Evolutionary conservation across 1,139 yeast genomes (phyloP), one percentile per base, ranked within the genome.

Genomic region (Yamadazyma aaseri): DNA sequence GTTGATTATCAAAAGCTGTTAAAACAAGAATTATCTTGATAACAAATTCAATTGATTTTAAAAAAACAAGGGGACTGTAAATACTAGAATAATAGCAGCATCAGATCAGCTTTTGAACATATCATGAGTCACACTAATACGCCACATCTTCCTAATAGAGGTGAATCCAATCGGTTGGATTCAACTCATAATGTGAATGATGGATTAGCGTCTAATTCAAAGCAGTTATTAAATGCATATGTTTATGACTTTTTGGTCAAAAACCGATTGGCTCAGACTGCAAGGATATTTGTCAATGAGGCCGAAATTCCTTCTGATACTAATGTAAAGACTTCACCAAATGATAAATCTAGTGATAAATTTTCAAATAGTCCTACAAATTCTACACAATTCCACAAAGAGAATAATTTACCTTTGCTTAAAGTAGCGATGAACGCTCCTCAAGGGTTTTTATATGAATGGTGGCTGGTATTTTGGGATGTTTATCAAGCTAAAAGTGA

Each of bases 401-500:
- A 60, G 36, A 55, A 65, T 40, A 73, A 71, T 35, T 56, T 78
- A 17, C 79, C 83, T 1, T 63, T 64, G 17, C 57, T 76, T 38
- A 63, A 65, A 34, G 70, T 77, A 49, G 69, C 79, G 17, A 75
- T 77, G 76, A 87, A 87, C 53, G 81, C 95, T 4, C 94, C 95
- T 0, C 90, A 83, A 49, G 94, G 96, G 7, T 89, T 86, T 51
- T 63, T 89, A 29, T 81, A 76, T 49, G 97, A 89, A 55, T 90
- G 97, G 97, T 90, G 97, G 97, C 89, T 81, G 63, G 80, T 89
- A 20, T 90, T 89, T 55, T 90, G 97, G 96, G 97, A 90, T 56
- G 81, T 87, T 29, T 86, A 84, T 59, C 85, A 84, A 51, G 95
- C 95, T 2, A 73, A 86, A 49, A 80, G 60, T 40, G 66, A 79